Evolutionary conservation across 2,329 filamentous ascomycete genomes (phyloP).

Genomic region (Xylaria sp.): DNA sequence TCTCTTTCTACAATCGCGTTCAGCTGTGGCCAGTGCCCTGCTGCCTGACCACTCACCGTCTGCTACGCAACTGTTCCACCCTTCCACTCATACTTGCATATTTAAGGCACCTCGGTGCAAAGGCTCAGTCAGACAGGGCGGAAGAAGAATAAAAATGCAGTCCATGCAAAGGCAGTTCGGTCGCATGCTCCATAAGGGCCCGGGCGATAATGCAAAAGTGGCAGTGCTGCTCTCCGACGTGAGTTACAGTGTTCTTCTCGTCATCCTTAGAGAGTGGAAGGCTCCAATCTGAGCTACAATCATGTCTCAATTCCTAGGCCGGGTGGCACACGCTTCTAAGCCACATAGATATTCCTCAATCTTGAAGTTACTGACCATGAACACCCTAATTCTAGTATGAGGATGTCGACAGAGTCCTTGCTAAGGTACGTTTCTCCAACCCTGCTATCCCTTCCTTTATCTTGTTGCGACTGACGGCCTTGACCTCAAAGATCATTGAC

Average conservation of each 20-base stretch:
- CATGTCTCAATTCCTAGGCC: neutral
- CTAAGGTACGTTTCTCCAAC: constrained; percentile 62
- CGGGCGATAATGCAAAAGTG: constrained; percentile 80
- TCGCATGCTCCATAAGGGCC: constrained; percentile 72
- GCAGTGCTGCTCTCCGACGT: constrained; percentile 75
- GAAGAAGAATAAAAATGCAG: constrained; percentile 61
- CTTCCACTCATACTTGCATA: neutral
- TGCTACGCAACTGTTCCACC: neutral
- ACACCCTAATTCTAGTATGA: constrained; percentile 62
- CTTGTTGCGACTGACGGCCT: constrained; percentile 27
- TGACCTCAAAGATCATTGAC: constrained; percentile 71
- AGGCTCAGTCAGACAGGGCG: neutral
- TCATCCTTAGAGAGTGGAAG: neutral
- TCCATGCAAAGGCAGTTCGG: constrained; percentile 80
- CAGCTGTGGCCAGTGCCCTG: constrained; percentile 1
- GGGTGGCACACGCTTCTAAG: neutral
- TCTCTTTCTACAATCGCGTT: neutral
- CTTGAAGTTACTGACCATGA: constrained; percentile 15
- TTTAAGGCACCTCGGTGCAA: neutral
- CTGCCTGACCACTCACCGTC: neutral
- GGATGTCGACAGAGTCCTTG: constrained; percentile 78
- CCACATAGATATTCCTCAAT: neutral
- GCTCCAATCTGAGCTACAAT: neutral
- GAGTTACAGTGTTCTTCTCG: constrained; percentile 9
- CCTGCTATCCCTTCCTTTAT: constrained; percentile 17